These are phyloP conservation scores for Cinnamomum micranthum DNA, from an alignment of 164 flowering plant species.

Conservation along the genomic window DNA sequence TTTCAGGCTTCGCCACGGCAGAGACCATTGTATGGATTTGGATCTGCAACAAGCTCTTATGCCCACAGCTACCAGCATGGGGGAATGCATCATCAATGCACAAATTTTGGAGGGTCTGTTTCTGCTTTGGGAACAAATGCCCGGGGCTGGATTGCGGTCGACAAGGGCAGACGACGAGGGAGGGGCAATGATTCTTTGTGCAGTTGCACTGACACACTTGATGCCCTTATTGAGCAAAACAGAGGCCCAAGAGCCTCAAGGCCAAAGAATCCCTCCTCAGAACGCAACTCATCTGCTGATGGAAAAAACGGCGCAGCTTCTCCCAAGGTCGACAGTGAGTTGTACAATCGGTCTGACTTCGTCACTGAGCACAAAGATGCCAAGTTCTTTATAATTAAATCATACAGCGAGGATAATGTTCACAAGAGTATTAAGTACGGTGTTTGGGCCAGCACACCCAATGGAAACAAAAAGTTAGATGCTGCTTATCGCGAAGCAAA, in stretches of 20 bases:
- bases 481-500: constrained; percentile 73
- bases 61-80: constrained; percentile 39
- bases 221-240: constrained; percentile 71
- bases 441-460: constrained; percentile 94
- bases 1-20: constrained; percentile 64
- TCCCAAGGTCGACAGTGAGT: constrained; percentile 27
- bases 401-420: constrained; percentile 91
- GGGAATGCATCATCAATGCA: constrained; percentile 42
- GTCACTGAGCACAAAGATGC: constrained; percentile 65
- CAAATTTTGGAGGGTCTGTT: constrained; percentile 42
- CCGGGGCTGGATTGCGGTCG: constrained; percentile 45
- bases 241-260: constrained; percentile 88
- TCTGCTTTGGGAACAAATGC: constrained; percentile 42
- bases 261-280: constrained; percentile 54
- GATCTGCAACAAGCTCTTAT: constrained; percentile 54
- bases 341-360: constrained; percentile 61
- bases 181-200: constrained; percentile 49
- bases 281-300: constrained; percentile 35
- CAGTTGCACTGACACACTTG: constrained; percentile 50
- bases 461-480: constrained; percentile 84
- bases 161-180: constrained; percentile 58
- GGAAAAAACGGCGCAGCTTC: constrained; percentile 30
- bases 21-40: constrained; percentile 54
- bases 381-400: constrained; percentile 82
- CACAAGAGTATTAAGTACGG: constrained; percentile 92